Evolutionary conservation across 768 basidiomycete species (phyloP), one percentile per base, ranked within the genome.

Genomic region (Infundibulicybe gibba): DNA sequence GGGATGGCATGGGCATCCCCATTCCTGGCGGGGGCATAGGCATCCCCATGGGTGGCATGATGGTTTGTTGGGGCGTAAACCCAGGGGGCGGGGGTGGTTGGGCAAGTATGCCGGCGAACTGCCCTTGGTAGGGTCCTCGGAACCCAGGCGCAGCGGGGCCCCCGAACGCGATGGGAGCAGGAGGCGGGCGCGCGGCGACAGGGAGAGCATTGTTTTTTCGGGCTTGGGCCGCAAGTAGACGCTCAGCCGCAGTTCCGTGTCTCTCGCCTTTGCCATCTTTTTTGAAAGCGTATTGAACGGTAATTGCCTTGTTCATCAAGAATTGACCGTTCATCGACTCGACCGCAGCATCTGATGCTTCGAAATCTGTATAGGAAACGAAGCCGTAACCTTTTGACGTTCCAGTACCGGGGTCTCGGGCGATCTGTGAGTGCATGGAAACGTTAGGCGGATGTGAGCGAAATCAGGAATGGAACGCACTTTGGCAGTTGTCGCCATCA

Each of bases 221-320:
- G 40, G 95, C 97, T 65, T 98, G 94, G 2, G 93, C 83, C 2
- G 94, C 94, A 56, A 99, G 80, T 31, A 97, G 81, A 48, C 97
- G 85, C 69, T 99, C 97, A n/a, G 97, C 94, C 13, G 88, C 76
- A 10, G 95, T 97, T 21, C 97, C 97, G 59, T 98, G 97, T 4
- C 97, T 81, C 66, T 99, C 97, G 48, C 95, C 95, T 62, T 97
- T 95, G 38, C 92, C 94, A 60, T 98, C 97, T 70, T 98, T 98
- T 71, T 99, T 98, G 79, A 98, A 97, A 2, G 97, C 95, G 63
- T 97, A 99, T 62, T 97, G 94, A 10, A 97, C 94, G 14, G 87
- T 84, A 61, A 99, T 91, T 45, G 94, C 88, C 70, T 97, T 97
- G 76, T 98, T 97, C 87, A 94, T 94, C 40, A 98, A 76, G 80